Conservation (phyloP, 2,329 filamentous ascomycete genomes). For the Apiospora phragmitis region DNA sequence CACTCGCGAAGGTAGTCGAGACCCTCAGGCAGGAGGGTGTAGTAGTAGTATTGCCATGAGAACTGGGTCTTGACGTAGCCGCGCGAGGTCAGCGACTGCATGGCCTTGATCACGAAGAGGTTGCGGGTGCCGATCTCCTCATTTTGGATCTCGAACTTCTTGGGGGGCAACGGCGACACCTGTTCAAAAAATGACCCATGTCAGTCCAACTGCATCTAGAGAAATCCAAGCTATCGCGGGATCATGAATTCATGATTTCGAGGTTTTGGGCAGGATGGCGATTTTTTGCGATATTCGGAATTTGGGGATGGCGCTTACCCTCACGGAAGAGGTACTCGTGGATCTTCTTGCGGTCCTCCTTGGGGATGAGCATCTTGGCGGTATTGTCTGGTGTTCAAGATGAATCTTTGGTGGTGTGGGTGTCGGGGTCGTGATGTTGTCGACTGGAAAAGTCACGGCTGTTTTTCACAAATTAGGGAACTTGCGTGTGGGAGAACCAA, state of each 20-base stretch:
- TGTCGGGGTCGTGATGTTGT: constrained; percentile 29
- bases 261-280: not conserved
- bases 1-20: constrained; percentile 99
- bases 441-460: constrained; percentile 4
- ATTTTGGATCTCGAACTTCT: constrained; percentile 99
- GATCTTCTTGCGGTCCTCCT: constrained; percentile 99
- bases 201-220: constrained; percentile 7
- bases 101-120: constrained; percentile 98
- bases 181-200: not conserved
- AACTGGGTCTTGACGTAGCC: constrained; percentile 99
- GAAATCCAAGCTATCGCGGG: not conserved
- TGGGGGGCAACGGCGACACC: constrained; percentile 94
- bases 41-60: constrained; percentile 99
- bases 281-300: constrained; percentile 7
- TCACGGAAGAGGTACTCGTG: constrained; percentile 99
- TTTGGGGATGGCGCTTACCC: constrained; percentile 32
- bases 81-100: constrained; percentile 96
- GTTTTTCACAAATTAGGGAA: constrained; percentile 9
- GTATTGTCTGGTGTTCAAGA: constrained; percentile 47
- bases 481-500: constrained; percentile 5
- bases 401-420: constrained; percentile 47
- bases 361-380: constrained; percentile 94
- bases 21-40: constrained; percentile 98
- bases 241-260: not conserved
- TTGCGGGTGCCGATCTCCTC: constrained; percentile 99